Evolutionary conservation across 2,329 filamentous ascomycete species (phyloP), one percentile per base, ranked within the genome.

Genomic region (Pseudopyricularia cyperi): DNA sequence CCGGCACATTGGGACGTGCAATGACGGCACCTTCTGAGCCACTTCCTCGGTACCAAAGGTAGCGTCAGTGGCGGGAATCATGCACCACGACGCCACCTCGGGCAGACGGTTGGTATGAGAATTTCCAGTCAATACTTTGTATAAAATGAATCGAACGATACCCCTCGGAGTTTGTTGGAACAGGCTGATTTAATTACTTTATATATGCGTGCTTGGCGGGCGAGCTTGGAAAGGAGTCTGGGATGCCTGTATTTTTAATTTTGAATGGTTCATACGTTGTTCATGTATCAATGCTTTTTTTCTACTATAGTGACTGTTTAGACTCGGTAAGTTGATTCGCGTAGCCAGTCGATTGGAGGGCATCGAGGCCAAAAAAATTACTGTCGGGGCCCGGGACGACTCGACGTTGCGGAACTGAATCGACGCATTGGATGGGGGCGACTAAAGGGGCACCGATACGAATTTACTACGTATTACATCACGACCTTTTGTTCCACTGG

Each of bases 21-120:
- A 35, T 35, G 33, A 48, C 24, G 28, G 22, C 46, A 26, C 50
- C 50, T 14, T 50, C 49, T 11, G 63, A 65, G 55, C 59, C 59
- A 32, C 52, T 65, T 34, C 63, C 63, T 3, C 57, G 55, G 46
- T 65, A 65, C 57, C 62, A 64, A 50, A 51, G 62, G 50, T 65
- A 51, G 58, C 49, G 22, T 42, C 26, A 26, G 17, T 9, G 22
- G 39, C 22, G 11, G 39, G 17, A 12, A 11, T 14, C 8, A 12
- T 3, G 4, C 5, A 35, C 33, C 22, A 24, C 22, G 8, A 24
- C 6, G 37, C 11, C 2, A 22, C 39, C 12, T 44, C 24, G 14
- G 33, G 33, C 11, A 24, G 39, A 24, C 39, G 39, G 19, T 26
- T 11, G 22, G 39, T 44, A 12, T 14, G 39, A 19, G 22, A 22